Evolutionary conservation across 2,329 filamentous ascomycete species (phyloP), one percentile per base, ranked within the genome.

Genomic region (Magnaporthales sp.): DNA sequence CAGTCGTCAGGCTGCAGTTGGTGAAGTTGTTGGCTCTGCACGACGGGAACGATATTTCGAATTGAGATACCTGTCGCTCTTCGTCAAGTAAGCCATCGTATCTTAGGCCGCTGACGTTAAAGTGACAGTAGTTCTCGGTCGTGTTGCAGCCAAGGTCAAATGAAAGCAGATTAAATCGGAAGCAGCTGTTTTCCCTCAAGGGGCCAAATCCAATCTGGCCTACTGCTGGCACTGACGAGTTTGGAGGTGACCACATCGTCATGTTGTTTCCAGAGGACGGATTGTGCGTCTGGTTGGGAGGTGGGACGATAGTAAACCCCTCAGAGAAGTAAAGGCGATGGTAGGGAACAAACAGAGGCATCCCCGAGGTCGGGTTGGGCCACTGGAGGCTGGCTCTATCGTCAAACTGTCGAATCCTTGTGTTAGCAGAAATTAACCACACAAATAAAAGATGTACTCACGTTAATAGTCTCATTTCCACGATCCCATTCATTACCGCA

Each of bases 111-210:
- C 75, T 77, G 67, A 80, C 73, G 15, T 73, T 74, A 70, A 80
- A 80, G 22, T 72, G 67, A 66, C 79, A 81, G 56, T 60, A 60
- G 8, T 70, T 67, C 30, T 71, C 72, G 1, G 31, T 70, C 1
- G 77, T 77, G 63, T 77, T 73, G 68, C 79, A 81, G 2, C 79
- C 79, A 29, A 80, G 67, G n/a, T 72, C 68, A 70, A 77, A 67
- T 66, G 77, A 72, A 38, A 76, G 71, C 66, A 80, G 77, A 63
- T 73, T 69, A 65, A 80, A 80, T 10, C 75, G 78, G 63, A 74
- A 72, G 66, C 74, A 75, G 1, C 67, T 60, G 32, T 72, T 73
- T 10, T 63, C 61, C 6, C 68, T 67, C 64, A 70, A 63, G 1
- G 65, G 46, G 3, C 67, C 71, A 22, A 74, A 54, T 5, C 73